Conservation (phyloP, 176 grass and related monocot genomes). For the Avena insularis region DNA sequence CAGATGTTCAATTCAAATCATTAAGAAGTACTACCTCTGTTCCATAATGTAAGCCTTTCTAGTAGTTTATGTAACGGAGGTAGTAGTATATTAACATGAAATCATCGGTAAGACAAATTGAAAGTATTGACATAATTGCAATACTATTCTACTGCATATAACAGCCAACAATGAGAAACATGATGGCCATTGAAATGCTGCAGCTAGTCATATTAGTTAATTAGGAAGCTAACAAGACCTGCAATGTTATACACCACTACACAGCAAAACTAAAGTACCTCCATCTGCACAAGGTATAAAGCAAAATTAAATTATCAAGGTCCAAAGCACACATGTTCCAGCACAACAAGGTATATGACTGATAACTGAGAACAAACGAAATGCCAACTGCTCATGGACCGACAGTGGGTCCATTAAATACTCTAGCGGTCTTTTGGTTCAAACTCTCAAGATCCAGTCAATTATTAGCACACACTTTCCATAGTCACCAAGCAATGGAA, state of each 20-base stretch:
- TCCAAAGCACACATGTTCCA: neutral
- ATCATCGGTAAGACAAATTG: neutral
- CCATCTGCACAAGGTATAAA: conserved; percentile 3
- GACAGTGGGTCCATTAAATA: conserved; percentile 8
- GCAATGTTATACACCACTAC: conserved; percentile 1
- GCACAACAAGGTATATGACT: neutral
- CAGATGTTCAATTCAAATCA: conserved; percentile 22
- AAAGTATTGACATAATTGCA: neutral
- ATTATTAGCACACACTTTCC: neutral
- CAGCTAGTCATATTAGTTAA: conserved; percentile 8
- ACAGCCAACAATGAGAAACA: conserved; percentile 1
- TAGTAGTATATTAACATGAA: neutral
- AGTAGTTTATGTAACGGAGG: too few relatives aligned
- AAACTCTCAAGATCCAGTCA: conserved; percentile 5
- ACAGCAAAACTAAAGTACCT: neutral
- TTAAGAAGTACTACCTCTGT: neutral
- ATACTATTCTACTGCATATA: neutral
- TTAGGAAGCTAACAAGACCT: conserved; percentile 5
- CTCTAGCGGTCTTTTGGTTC: neutral
- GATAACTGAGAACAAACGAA: neutral
- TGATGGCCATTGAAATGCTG: neutral
- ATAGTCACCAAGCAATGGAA: neutral
- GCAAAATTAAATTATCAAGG: neutral
- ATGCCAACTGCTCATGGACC: neutral
- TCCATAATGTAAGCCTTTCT: too few relatives aligned